Conservation (phyloP, 176 grass and related monocot genomes). For the Lolium rigidum region DNA sequence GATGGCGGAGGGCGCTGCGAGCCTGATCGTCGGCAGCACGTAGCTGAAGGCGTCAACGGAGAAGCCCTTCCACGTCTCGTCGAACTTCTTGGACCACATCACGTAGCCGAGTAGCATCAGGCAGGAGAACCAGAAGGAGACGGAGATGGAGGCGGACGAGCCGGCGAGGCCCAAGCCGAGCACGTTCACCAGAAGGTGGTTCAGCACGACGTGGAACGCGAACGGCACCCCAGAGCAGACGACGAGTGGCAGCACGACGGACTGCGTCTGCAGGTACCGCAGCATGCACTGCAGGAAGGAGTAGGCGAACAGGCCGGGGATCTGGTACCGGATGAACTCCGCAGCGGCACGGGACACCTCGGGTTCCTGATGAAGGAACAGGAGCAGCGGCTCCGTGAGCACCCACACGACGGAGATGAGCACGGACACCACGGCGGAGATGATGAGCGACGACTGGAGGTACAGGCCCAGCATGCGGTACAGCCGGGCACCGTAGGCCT, state of each 20-base stretch:
- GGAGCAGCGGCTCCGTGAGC: no score
- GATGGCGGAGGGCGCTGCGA: constrained; percentile 80
- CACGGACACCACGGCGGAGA: no score
- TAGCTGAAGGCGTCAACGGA: constrained; percentile 65
- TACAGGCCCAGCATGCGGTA: no score
- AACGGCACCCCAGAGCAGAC: constrained; percentile 68
- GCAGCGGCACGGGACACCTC: no score
- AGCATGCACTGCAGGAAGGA: constrained; percentile 67
- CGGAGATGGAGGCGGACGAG: constrained; percentile 44
- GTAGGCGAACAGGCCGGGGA: constrained; percentile 65
- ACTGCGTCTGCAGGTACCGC: constrained; percentile 87
- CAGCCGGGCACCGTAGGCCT: no score
- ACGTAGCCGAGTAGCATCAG: constrained; percentile 68
- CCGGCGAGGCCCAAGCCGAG: constrained; percentile 63
- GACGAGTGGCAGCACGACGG: constrained; percentile 65
- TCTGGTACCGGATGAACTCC: no score
- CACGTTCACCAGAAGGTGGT: constrained; percentile 62
- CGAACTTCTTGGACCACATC: constrained; percentile 43
- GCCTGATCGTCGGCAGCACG: constrained; percentile 68
- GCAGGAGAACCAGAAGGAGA: constrained; percentile 65
- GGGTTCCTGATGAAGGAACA: no score
- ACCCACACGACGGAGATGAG: no score
- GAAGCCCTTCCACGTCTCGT: constrained; percentile 70
- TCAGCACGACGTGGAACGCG: constrained; percentile 55
- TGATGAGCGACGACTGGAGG: no score